These are phyloP conservation scores for Gossypium davidsonii DNA, from an alignment of 441 rosid genomes.

Conservation along the genomic window DNA sequence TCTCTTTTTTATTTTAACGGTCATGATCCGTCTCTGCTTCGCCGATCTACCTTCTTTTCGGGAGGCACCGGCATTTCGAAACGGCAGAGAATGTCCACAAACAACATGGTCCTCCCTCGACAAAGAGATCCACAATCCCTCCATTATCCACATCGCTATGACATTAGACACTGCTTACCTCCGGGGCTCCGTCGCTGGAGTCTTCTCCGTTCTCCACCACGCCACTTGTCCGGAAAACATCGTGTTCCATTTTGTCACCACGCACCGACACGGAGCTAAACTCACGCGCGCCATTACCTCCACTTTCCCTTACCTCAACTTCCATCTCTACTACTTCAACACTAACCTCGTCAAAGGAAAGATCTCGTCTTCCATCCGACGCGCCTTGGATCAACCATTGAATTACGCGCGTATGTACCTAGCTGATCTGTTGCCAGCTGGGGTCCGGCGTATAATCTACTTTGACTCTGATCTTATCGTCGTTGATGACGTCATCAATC, in stretches of 20 bases:
- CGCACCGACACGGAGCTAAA: constrained; percentile 24
- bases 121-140: constrained; percentile 21
- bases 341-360: constrained; percentile 28
- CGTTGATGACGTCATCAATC: constrained; percentile 64
- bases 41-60: constrained; percentile 42
- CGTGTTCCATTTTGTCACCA: constrained; percentile 48
- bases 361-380: constrained; percentile 42
- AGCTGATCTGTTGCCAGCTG: constrained; percentile 52
- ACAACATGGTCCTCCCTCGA: constrained; percentile 27
- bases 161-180: constrained; percentile 51
- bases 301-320: constrained; percentile 38
- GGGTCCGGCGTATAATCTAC: constrained; percentile 55
- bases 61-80: constrained; percentile 78
- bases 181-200: constrained; percentile 44
- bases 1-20: constrained; percentile 1
- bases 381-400: constrained; percentile 64
- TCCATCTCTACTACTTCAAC: constrained; percentile 40
- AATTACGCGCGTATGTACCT: constrained; percentile 73
- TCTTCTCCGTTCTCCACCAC: constrained; percentile 48
- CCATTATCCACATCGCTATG: constrained; percentile 59
- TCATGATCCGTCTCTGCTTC: neutral
- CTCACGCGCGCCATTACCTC: constrained; percentile 28
- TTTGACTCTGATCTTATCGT: constrained; percentile 73
- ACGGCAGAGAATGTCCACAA: constrained; percentile 53
- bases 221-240: constrained; percentile 50